Base-by-base conservation (phyloP, 495 filamentous ascomycete species). In the Echria macrotheca region DNA sequence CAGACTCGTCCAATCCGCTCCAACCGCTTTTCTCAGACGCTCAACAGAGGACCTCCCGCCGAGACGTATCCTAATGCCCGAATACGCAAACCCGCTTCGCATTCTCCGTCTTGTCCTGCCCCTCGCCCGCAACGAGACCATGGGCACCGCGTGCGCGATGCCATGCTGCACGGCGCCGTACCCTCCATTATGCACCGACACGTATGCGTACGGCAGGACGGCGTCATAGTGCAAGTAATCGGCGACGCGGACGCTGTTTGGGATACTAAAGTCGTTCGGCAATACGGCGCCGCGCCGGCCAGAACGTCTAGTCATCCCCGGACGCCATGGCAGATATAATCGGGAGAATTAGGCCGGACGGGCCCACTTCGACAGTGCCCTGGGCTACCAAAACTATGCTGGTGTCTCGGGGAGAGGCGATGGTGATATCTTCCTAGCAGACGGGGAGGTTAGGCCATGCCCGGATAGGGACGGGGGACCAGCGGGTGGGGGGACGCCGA, bases 21-120 rank as follows among this genome's bases (percentile, higher is more conserved):
- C 32, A 36, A 5, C 4, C 12, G 12, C 6, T 23, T 21, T 12
- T 35, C 11, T 24, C 25, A 37, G 21, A 26, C 46, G 9, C 12
- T 14, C 18, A 11, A 25, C 6, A 39, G 48, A 9, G 14, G 21
- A 9, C 14, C 28, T 4, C 18, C 10, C n/a, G 14, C 48, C 25
- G 44, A 24, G 28, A 43, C 32, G 8, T 43, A 8, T 6, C 48
- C n/a, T 39, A 19, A 36, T 19, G 2, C 48, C 48, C 17, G 21
- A 43, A 6, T 6, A 23, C 12, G 25, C 38, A 24, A n/a, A 50
- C 29, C 4, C 38, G 38, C 28, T 18, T 35, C 5, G 36, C 48
- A 25, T 50, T 66, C 32, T 70, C 68, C 15, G 40, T 39, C 58
- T 70, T 70, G 47, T 70, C 68, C 61, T 68, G 56, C 11, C 58